Base-by-base conservation (phyloP, 441 rosid species). In the Lepidium campestre region DNA sequence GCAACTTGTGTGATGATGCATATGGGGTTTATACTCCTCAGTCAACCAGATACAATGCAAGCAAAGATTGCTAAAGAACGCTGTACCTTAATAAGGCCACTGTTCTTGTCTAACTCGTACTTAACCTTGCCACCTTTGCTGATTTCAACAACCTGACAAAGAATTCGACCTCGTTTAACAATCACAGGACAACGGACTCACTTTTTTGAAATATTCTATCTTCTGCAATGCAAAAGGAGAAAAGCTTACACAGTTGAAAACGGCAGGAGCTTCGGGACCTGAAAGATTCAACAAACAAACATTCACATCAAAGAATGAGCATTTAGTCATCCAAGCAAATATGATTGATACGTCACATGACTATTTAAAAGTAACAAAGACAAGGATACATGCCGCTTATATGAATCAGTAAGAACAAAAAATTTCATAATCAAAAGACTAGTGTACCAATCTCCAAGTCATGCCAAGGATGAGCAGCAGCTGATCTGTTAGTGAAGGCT, bases 401-500 rank as follows among this genome's bases (percentile, higher is more conserved):
- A 35, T 8, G 23, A 45, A 55, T 35, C 50, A 56, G 6, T n/a
- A 39, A 47, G 44, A 15, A n/a, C n/a, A 45, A 25, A 1, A 48
- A 22, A 32, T 8, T 57, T 11, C 19, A 65, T 68, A 4, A 56
- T 25, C 13, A 58, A 15, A 53, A 39, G 31, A 20, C 57, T 57
- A 59, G 10, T 20, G 5, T 78, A 91, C 97, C 99, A 58, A 91
- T 89, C 74, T 89, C 90, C 72, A 91, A 72, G 74, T 89, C 92
- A 70, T 94, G 97, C 99, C 97, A 94, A 22, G 99, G 97, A 81
- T 91, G 97, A 60, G 97, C 96, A 73, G 97, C 96, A 40, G 85
- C 72, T 25, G 93, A 82, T 83, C 94, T 79, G 39, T 79, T 71
- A 3, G 93, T 77, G 81, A 94, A 81, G 13, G 96, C 89, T 14